Base-by-base conservation (phyloP, 176 grass and related monocot genomes). In the Musa troglodytarum region DNA sequence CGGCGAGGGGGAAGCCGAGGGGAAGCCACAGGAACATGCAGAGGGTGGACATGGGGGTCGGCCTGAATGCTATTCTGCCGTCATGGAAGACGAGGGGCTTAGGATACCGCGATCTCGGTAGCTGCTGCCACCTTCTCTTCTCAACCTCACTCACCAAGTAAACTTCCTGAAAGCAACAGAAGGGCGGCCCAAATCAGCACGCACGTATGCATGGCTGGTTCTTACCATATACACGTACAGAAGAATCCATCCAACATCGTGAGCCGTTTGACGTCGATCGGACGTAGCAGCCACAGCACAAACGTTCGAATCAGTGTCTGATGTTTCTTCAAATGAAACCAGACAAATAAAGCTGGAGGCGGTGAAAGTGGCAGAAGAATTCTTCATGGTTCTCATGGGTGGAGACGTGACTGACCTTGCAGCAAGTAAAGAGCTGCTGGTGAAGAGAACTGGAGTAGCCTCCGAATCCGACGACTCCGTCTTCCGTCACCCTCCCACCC, bases 11-110 rank as follows among this genome's bases (percentile, higher is more conserved):
- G 17, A 92, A 8, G 11, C 72, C 76, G 54, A 90, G 13, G 0
- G 93, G 93, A 23, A 97, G 79, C 93, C 93, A 97, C 74, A 85
- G 78, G 77, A 88, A 90, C 85, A 97, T 90, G 68, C 71, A 73
- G 12, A 88, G 81, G 10, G 90, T 80, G 74, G 81, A 84, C 62
- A 52, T 54, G 52, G 87, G 85, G n/a, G 82, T 88, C 65, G 90
- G 93, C 79, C 85, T 83, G 56, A 97, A 88, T 16, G 87, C 87
- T 51, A 92, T 63, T 54, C 93, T 86, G 13, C 93, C 90, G 82
- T 97, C 93, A 81, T 97, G 93, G 81, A 97, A 90, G 72, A 97
- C 74, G 53, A 92, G 66, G 13, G 93, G 81, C 62, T 77, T 92
- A 8, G 74, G 81, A 72, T 97, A 88, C 70, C 81, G 51, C 5